Conservation (phyloP, 306 rosid genomes). For the Trichosanthes truncata region DNA sequence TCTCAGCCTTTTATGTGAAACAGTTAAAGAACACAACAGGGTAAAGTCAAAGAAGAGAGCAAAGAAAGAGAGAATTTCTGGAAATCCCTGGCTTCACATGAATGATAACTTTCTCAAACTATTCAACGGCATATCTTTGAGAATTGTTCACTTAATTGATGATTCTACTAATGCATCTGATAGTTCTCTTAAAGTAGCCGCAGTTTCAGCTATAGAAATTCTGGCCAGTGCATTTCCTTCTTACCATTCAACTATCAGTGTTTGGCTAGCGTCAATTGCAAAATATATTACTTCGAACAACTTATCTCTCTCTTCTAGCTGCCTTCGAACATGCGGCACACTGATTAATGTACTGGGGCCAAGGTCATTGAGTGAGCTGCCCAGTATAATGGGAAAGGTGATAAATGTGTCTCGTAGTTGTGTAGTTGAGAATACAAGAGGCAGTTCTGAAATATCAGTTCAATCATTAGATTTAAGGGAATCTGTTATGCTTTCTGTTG, state of each 20-base stretch:
- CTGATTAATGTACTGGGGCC: constrained; percentile 77
- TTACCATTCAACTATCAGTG: constrained; percentile 37
- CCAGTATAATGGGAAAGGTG: constrained; percentile 61
- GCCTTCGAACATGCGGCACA: constrained; percentile 66
- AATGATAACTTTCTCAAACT: constrained; percentile 42
- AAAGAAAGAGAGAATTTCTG: constrained; percentile 21
- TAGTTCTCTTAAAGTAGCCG: constrained; percentile 64
- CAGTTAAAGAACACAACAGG: constrained; percentile 33
- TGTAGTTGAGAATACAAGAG: constrained; percentile 21
- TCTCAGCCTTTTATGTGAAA: constrained; percentile 67
- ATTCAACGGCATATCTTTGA: constrained; percentile 40
- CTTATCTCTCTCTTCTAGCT: constrained; percentile 43
- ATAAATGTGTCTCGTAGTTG: constrained; percentile 36
- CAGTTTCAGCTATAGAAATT: constrained; percentile 75
- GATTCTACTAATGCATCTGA: constrained; percentile 28
- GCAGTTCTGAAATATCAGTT: constrained; percentile 6
- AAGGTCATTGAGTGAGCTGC: constrained; percentile 67
- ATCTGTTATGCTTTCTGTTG: constrained; percentile 41
- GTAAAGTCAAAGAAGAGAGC: constrained; percentile 28
- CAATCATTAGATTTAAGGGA: constrained; percentile 30
- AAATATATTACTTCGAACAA: constrained; percentile 34
- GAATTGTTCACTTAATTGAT: constrained; percentile 51
- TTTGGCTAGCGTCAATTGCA: constrained; percentile 51
- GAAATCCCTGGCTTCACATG: constrained; percentile 42
- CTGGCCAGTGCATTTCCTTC: constrained; percentile 50